Conservation (phyloP, 257 asterid genomes). For the Solanum dulcamara region DNA sequence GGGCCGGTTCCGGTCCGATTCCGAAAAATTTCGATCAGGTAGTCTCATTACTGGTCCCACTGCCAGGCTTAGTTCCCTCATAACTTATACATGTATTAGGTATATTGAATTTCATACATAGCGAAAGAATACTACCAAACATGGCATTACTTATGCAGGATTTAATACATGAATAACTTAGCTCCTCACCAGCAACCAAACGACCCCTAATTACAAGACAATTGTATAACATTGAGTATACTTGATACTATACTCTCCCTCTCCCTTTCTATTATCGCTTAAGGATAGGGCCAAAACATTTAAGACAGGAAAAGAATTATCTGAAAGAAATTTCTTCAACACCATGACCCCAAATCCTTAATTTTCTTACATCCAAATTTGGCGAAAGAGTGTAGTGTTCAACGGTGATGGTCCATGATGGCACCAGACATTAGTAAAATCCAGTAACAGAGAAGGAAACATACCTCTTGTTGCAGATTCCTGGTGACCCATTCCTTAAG, state of each 20-base stretch:
- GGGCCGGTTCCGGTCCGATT: no score
- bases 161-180: neutral
- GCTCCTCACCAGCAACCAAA: neutral
- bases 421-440: neutral
- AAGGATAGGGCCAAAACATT: neutral
- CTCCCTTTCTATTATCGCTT: neutral
- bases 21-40: no score
- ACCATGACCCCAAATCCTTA: neutral
- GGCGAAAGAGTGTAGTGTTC: neutral
- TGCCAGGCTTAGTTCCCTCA: no score
- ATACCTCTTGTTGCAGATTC: conserved; percentile 79
- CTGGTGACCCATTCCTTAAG: conserved; percentile 82
- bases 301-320: neutral
- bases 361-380: neutral
- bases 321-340: neutral
- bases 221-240: neutral
- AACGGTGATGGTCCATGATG: neutral
- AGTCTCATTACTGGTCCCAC: no score
- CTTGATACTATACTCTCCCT: neutral
- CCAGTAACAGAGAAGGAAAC: neutral
- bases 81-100: neutral
- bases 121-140: neutral
- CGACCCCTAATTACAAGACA: neutral
- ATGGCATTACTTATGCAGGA: neutral
- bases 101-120: neutral